These are phyloP conservation scores for Coriaria nepalensis DNA, from an alignment of 306 rosid genomes.

Conservation along the genomic window DNA sequence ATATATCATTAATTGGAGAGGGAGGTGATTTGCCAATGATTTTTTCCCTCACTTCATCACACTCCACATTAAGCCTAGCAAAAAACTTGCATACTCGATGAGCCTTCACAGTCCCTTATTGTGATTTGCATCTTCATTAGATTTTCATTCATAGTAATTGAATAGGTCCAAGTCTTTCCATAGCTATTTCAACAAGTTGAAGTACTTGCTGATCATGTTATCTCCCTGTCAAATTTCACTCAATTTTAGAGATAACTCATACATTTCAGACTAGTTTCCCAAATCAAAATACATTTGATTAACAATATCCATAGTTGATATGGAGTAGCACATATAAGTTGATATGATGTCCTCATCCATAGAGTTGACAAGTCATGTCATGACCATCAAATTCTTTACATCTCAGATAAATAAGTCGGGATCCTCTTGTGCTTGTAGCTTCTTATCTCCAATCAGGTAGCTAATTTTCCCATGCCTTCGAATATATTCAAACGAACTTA, in stretches of 20 bases:
- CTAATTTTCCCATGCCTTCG: too few species aligned
- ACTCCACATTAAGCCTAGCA: background rate
- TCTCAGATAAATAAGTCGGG: background rate
- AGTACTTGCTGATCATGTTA: too few species aligned
- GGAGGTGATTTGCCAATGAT: background rate
- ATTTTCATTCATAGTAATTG: background rate
- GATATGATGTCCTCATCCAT: background rate
- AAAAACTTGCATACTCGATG: background rate
- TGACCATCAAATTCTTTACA: background rate
- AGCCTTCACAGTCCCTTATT: background rate
- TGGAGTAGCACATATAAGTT: background rate
- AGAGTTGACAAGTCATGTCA: background rate
- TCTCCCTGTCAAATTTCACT: too few species aligned
- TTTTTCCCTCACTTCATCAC: background rate
- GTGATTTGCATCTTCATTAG: background rate
- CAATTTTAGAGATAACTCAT: too few species aligned
- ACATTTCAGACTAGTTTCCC: too few species aligned
- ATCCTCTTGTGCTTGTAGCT: background rate
- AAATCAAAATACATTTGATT: too few species aligned
- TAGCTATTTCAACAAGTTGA: too few species aligned
- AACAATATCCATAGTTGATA: background rate
- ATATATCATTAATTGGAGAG: too few species aligned
- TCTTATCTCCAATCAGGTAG: too few species aligned
- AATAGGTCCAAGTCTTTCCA: too few species aligned
- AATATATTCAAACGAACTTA: background rate